Evolutionary conservation across 768 basidiomycete genomes (phyloP), one percentile per base, ranked within the genome.

Genomic region (Ephemerocybe angulata): DNA sequence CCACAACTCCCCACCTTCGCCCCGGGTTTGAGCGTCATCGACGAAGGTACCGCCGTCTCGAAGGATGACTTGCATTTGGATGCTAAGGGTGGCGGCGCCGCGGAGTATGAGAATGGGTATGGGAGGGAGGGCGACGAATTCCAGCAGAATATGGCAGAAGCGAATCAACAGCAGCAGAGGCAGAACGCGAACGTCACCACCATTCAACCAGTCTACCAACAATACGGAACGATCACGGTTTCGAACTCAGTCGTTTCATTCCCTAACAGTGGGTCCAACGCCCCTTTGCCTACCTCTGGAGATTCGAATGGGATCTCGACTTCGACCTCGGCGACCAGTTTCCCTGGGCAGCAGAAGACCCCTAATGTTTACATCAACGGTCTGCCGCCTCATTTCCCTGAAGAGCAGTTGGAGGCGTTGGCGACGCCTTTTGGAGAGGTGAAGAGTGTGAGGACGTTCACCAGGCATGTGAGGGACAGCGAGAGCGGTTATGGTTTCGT

Each of bases 341-440:
- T 41, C n/a, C 5, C 38, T 15, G 27, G 33, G 21, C 49, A 30
- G 29, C 41, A 35, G 41, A 80, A 77, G 64, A 84, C 87, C 1
- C 88, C 90, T 0, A 93, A 93, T 61, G 87, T 93, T 0, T 93
- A 93, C 66, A 91, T 93, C 72, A 93, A 93, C 63, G 90, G 90
- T 12, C 79, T 93, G 15, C 90, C 89, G 2, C 87, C 90, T 4
- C 84, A 90, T 69, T 92, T 82, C 62, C 84, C 88, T 0, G 90
- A 92, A 63, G 89, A 90, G 56, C 81, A 90, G 57, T 75, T 93
- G 38, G 85, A 84, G 61, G 81, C 81, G 27, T 82, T 93, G 52
- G 79, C 87, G 30, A 70, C 76, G 22, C 85, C 82, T n/a, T 93
- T 83, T 60, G 90, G 90, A 3, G 75, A 73, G 22, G 82, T 93